Percentiles rank a stretch among this genome's conserved stretches.
Conservation (phyloP, 73 alveolate genomes). For the Paramecium primaurelia region DNA sequence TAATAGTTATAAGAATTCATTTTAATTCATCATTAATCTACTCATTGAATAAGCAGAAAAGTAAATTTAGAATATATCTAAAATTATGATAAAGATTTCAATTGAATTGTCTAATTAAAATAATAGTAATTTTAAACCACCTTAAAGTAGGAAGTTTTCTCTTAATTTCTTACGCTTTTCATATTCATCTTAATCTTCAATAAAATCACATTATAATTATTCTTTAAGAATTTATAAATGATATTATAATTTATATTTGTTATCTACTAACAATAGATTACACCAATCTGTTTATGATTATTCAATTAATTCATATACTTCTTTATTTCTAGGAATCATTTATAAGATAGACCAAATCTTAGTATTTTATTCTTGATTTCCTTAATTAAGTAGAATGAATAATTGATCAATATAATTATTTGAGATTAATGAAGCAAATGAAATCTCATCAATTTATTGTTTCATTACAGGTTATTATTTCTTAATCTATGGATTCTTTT, state of each 20-base stretch:
- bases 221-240: neutral
- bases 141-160: neutral
- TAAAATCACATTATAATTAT: neutral
- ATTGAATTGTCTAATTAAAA: neutral
- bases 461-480: neutral
- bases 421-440: neutral
- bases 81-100: neutral
- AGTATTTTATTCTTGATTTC: neutral
- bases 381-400: neutral
- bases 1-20: neutral
- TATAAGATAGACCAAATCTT: constrained; percentile 21
- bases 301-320: neutral
- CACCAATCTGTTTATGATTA: neutral
- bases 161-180: neutral
- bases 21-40: neutral
- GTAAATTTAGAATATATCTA: neutral
- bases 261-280: neutral
- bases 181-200: constrained; percentile 23
- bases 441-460: neutral
- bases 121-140: neutral
- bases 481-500: neutral
- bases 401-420: neutral
- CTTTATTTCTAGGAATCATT: constrained; percentile 36
- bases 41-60: neutral
- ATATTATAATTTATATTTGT: neutral